These are phyloP conservation scores for Fragaria vesca DNA, from an alignment of 306 rosid genomes.

Conservation along the genomic window DNA sequence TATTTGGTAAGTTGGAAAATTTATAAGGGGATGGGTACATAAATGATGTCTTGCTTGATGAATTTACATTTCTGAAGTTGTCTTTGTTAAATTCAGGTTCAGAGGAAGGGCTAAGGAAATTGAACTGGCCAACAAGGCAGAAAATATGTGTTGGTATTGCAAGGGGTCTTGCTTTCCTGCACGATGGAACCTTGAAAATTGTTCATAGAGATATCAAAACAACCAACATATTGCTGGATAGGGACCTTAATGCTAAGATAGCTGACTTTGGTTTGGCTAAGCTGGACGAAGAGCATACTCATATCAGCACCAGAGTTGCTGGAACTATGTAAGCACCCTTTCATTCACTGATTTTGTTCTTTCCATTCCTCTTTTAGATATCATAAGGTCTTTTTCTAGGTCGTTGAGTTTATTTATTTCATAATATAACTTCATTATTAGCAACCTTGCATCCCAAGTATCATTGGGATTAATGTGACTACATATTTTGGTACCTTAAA, in stretches of 20 bases:
- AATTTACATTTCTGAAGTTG: background rate
- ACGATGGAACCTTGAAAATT: slow-evolving; percentile 48
- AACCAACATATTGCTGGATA: slow-evolving; percentile 51
- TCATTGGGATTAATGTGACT: background rate
- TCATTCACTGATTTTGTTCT: background rate
- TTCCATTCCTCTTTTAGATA: background rate
- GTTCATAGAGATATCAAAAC: slow-evolving; percentile 46
- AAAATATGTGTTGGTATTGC: slow-evolving; percentile 60
- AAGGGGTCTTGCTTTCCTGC: slow-evolving; percentile 55
- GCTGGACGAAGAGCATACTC: slow-evolving; percentile 55
- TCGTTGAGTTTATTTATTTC: background rate
- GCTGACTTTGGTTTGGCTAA: slow-evolving; percentile 77
- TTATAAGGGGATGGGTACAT: background rate
- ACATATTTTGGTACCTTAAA: background rate
- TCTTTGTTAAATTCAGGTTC: background rate
- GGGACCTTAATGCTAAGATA: slow-evolving; percentile 57
- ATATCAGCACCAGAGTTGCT: slow-evolving; percentile 55
- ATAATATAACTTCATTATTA: background rate
- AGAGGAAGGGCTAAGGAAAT: slow-evolving; percentile 10
- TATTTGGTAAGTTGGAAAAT: background rate
- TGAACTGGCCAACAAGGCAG: slow-evolving; percentile 57
- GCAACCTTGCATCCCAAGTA: background rate
- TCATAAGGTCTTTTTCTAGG: too few species aligned
- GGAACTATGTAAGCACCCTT: slow-evolving; percentile 52
- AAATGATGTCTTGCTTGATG: background rate